Base-by-base conservation (phyloP, 2,329 filamentous ascomycete genomes). In the Alternaria brassicicola region DNA sequence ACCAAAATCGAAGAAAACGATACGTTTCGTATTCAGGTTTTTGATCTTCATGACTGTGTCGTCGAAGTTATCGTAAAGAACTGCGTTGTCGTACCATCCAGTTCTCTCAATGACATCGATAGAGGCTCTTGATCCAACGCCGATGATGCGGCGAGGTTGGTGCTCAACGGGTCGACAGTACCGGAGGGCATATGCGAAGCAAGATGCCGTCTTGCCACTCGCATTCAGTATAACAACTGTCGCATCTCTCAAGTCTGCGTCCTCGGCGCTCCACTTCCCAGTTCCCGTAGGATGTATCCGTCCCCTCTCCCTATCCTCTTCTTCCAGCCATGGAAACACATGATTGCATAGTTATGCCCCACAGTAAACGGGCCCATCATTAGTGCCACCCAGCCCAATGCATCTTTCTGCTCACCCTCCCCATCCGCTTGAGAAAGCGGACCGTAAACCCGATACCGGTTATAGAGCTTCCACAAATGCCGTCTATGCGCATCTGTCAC, bases 381-480 rank as follows among this genome's bases (percentile, higher is more conserved):
- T 4, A 70, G 39, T 2, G 62, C 25, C 26, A 66, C 68, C 63
- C 60, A 70, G 45, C 66, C 69, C 17, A 68, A 42, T 4, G 19
- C 54, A 12, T 69, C 61, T 8, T 26, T 5, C 4, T 35, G 46
- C 10, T 57, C 43, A 2, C 17, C 41, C 7, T 52, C 15, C 25
- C 59, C 59, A 12, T 19, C 28, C 6, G 64, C 33, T 9, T 65
- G 43, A 7, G 21, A 6, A 7, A 69, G 50, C 2, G 68, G 43
- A 7, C 52, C 49, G 3, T 54, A 47, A 26, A 71, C 30, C 9
- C 57, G 42, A 59, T 81, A 83, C 13, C 76, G 76, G 67, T 84
- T 84, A 65, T 84, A 84, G 3, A 83, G 55, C 2, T 73, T 70
- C 77, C 80, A 78, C 33, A 81, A 55, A 10, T 69, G 53, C 33